Evolutionary conservation across 108 stramenopile genomes (phyloP).

Genomic region (Schizochytrium sp.): DNA sequence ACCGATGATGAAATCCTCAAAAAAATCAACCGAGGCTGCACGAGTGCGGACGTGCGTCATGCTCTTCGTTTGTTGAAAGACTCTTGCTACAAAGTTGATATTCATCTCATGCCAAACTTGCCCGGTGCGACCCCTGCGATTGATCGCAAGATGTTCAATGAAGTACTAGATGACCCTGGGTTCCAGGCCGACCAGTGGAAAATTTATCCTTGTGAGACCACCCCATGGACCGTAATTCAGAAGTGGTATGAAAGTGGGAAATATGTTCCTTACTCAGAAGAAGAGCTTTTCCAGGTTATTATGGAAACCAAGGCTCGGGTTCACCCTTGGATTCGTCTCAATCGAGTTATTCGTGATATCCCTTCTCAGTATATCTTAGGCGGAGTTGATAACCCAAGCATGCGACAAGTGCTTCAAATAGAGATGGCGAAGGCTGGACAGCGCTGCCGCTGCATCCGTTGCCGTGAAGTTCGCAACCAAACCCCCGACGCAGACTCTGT

Average conservation of each 20-base stretch:
- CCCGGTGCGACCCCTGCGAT: conserved; percentile 92
- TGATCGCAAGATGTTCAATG: conserved; percentile 84
- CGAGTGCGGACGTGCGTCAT: conserved; percentile 87
- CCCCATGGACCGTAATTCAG: conserved; percentile 95
- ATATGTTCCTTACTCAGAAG: conserved; percentile 90
- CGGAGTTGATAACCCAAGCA: conserved; percentile 59
- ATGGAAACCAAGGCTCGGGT: conserved; percentile 88
- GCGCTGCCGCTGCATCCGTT: conserved; percentile 49
- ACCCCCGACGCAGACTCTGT: neutral
- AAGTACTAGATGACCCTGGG: conserved; percentile 92
- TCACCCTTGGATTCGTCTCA: conserved; percentile 95
- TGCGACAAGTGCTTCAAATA: conserved; percentile 36
- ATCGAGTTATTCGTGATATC: conserved; percentile 95
- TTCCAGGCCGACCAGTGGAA: conserved; percentile 94
- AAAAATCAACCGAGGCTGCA: conserved; percentile 95
- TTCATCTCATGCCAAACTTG: conserved; percentile 97
- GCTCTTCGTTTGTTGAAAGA: conserved; percentile 95
- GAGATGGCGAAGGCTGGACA: neutral
- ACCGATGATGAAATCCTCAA: conserved; percentile 90
- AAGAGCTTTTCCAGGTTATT: conserved; percentile 91
- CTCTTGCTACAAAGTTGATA: conserved; percentile 96
- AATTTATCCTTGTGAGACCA: conserved; percentile 93
- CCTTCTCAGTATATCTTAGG: conserved; percentile 63
- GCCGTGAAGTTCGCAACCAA: conserved; percentile 43
- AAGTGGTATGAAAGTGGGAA: conserved; percentile 94